Conservation (phyloP, 2,329 filamentous ascomycete species). For the Didymella keratinophila region DNA sequence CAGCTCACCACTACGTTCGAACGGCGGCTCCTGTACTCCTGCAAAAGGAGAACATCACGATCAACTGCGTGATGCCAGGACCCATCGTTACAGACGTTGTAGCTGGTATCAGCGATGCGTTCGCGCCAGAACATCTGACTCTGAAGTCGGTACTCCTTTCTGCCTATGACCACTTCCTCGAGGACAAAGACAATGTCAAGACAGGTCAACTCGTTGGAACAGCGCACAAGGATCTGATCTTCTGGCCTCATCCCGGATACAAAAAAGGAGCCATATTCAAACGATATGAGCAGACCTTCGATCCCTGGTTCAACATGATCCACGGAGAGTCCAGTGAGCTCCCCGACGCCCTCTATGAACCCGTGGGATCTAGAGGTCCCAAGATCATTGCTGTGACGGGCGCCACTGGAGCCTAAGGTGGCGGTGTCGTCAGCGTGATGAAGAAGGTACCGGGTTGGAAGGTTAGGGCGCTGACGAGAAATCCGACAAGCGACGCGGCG, state of each 20-base stretch:
- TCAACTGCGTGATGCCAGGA: conserved; percentile 60
- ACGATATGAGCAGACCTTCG: background rate
- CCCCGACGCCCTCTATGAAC: conserved; percentile 46
- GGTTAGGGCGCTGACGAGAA: conserved; percentile 35
- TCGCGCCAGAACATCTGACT: conserved; percentile 47
- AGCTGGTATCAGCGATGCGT: conserved; percentile 37
- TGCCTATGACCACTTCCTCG: conserved; percentile 4
- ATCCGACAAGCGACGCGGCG: conserved; percentile 29
- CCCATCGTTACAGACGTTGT: conserved; percentile 55
- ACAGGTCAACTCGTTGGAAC: background rate
- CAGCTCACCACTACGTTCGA: conserved; percentile 44
- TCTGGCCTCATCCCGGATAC: background rate
- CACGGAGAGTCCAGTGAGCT: conserved; percentile 56
- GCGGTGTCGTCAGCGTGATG: conserved; percentile 38
- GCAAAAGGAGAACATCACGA: conserved; percentile 57
- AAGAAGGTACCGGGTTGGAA: conserved; percentile 34
- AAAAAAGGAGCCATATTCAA: background rate
- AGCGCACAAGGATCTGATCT: background rate
- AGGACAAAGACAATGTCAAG: background rate
- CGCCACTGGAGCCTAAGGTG: conserved; percentile 41
- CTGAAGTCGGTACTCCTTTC: conserved; percentile 24
- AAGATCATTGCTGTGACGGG: conserved; percentile 40
- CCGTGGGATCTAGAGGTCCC: conserved; percentile 24
- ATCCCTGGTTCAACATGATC: conserved; percentile 25
- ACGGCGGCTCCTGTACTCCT: conserved; percentile 26